Evolutionary conservation across 192 early-diverging fungal genomes (phyloP).

Genomic region (Umbelopsis isabellina): DNA sequence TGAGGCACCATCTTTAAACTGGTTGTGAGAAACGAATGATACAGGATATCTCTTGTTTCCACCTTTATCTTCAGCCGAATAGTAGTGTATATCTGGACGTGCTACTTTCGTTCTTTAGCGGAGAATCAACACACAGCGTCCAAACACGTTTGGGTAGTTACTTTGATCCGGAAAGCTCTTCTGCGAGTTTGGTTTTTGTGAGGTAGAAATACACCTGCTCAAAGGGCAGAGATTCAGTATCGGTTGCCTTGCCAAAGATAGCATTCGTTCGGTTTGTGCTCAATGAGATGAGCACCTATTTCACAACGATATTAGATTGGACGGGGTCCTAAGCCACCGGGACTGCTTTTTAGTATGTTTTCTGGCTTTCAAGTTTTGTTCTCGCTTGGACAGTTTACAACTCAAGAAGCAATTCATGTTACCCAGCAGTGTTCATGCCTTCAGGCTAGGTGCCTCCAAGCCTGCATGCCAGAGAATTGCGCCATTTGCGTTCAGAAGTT

Average conservation of each 20-base stretch:
- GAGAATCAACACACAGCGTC: slow-evolving; percentile 12
- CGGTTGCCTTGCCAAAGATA: no score
- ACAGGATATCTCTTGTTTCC: slow-evolving; percentile 25
- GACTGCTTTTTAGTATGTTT: slow-evolving; percentile 14
- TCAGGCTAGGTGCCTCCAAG: neutral
- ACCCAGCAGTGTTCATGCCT: slow-evolving; percentile 13
- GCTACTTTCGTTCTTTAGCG: slow-evolving; percentile 18
- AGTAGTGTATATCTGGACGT: slow-evolving; percentile 10
- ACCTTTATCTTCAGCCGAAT: neutral
- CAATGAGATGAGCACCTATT: no score
- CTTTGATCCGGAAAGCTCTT: slow-evolving; percentile 17
- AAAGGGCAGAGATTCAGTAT: no score
- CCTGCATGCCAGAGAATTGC: neutral
- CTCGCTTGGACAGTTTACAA: neutral
- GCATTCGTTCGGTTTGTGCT: no score
- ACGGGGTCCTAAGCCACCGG: neutral
- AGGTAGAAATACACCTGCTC: neutral
- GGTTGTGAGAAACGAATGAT: slow-evolving; percentile 15
- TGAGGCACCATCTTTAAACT: neutral
- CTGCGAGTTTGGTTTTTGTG: neutral
- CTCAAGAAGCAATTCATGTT: slow-evolving; percentile 2
- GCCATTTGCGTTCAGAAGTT: neutral
- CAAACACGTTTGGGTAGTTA: neutral
- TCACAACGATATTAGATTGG: no score
- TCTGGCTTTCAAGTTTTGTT: slow-evolving; percentile 3